Base-by-base conservation (phyloP, 805 yeast genomes). In the Trichomonascus vanleenenianus region DNA sequence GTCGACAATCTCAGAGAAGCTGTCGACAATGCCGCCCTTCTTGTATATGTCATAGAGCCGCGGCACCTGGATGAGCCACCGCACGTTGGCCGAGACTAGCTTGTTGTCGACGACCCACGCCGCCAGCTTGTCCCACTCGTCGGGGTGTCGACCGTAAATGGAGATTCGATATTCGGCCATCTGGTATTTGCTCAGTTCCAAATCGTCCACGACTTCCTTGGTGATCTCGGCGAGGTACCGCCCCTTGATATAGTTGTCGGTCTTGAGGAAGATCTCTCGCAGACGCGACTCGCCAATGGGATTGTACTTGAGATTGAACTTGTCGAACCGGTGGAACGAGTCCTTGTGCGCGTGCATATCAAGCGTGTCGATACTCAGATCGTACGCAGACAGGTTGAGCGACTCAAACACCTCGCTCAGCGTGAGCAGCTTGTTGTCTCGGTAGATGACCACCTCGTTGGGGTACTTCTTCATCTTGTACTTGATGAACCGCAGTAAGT, bases 311-410 rank as follows among this genome's bases (percentile, higher is more conserved):
- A 93, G 73, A 64, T 93, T 93, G 74, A 93, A 93, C 67, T 93
- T 93, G 66, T 93, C 99, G 61, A 93, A 93, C 57, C 99, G 76
- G 65, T 93, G 99, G 75, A 93, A 93, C 0, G 97, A 85, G 59
- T 93, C 99, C 53, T 89, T 85, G 64, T 93, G 98, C 3, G 99
- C 99, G 66, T 93, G 99, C 99, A 93, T 93, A 66, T 93, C 99
- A 54, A 93, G 74, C 1, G 98, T 94, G 59, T 93, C 99, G 57
- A 93, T 93, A 47, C 95, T 84, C 48, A 93, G 72, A 61, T 93
- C 98, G 61, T 94, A 93, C 1, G 97, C 97, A 0, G 96, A 83
- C 49, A 93, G 74, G 46, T 86, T 81, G 63, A 93, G 74, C 32
- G 97, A 88, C 59, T 88, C 76, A 67, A 93, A 93, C 40, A 93